Percentiles rank a stretch among this genome's conserved stretches.
Evolutionary conservation across 495 filamentous ascomycete genomes (phyloP).

Genomic region (Penicillium arizonense): DNA sequence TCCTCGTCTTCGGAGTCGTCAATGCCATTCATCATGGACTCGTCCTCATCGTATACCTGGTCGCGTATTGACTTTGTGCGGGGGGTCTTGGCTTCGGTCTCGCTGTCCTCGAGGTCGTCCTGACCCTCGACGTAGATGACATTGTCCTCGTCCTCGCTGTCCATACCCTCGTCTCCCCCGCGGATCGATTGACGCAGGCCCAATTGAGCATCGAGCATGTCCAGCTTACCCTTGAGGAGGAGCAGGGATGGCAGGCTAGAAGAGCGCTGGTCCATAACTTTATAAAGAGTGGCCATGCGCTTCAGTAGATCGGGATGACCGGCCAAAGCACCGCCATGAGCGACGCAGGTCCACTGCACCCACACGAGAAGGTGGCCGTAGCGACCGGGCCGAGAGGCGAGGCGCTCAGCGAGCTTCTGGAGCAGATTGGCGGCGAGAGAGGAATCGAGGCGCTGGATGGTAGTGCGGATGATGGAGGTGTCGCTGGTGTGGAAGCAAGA

Average conservation of each 20-base stretch:
- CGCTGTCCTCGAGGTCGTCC: conserved; percentile 48
- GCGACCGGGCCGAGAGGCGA: conserved; percentile 83
- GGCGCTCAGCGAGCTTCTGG: conserved; percentile 78
- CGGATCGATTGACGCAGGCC: conserved; percentile 66
- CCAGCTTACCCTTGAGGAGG: conserved; percentile 87
- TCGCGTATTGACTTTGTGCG: conserved; percentile 43
- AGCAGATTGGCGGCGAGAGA: conserved; percentile 74
- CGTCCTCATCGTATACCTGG: conserved; percentile 40
- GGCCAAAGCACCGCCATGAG: conserved; percentile 89
- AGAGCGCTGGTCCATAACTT: conserved; percentile 82
- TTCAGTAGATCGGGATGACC: conserved; percentile 75
- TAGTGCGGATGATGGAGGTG: conserved; percentile 71
- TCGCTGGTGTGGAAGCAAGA: conserved; percentile 83
- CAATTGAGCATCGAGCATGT: conserved; percentile 86
- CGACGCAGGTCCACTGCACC: conserved; percentile 94
- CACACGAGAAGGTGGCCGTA: conserved; percentile 90
- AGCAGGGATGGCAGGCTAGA: conserved; percentile 78
- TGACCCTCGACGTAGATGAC: conserved; percentile 88
- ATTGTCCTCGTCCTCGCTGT: conserved; percentile 68
- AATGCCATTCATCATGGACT: conserved; percentile 45
- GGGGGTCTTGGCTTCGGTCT: conserved; percentile 32
- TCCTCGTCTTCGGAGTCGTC: conserved; percentile 43
- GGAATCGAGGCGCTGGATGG: conserved; percentile 86
- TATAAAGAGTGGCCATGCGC: conserved; percentile 71
- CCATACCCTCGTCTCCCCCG: conserved; percentile 46